Percentiles rank a stretch among this genome's conserved stretches.
phyloP scores from a whole-genome alignment of 768 basidiomycete genomes.

The Leucogyrophana mollusca region DNA sequence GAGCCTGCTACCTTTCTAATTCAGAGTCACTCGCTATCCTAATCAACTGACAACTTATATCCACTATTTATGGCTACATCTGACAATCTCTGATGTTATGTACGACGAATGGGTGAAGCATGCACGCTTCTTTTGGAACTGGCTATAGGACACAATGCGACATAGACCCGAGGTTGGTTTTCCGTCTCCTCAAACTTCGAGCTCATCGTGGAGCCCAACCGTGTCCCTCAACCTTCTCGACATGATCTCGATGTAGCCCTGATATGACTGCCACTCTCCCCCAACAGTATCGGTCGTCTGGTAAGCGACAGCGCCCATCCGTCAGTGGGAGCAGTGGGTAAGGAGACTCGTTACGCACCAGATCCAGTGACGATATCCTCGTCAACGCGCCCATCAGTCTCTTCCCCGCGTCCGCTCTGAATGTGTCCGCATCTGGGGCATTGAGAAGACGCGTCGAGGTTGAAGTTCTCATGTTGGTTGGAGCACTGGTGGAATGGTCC shows the following conservation, averaged over 20 bases:
- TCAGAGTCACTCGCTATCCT: neutral
- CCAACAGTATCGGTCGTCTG: conserved; percentile 46
- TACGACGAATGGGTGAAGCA: too few relatives aligned
- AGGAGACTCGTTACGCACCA: conserved; percentile 34
- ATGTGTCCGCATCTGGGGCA: conserved; percentile 53
- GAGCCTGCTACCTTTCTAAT: conserved; percentile 75
- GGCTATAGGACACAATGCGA: neutral
- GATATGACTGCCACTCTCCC: conserved; percentile 59
- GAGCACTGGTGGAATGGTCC: conserved; percentile 14
- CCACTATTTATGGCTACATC: neutral
- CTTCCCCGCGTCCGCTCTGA: conserved; percentile 55
- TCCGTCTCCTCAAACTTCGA: conserved; percentile 8
- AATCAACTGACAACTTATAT: conserved; percentile 1
- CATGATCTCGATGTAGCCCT: conserved; percentile 77
- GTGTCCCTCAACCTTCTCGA: conserved; percentile 65
- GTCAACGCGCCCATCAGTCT: conserved; percentile 55
- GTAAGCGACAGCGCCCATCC: conserved; percentile 11
- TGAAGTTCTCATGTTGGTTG: conserved; percentile 34
- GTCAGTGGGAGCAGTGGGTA: conserved; percentile 15
- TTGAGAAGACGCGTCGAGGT: conserved; percentile 55
- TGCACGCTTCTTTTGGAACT: neutral
- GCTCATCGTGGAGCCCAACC: conserved; percentile 50
- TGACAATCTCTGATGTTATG: neutral
- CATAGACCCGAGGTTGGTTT: neutral
- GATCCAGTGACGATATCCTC: conserved; percentile 51